Conservation (phyloP, 768 basidiomycete species). For the Erythrobasidium yunnanense region DNA sequence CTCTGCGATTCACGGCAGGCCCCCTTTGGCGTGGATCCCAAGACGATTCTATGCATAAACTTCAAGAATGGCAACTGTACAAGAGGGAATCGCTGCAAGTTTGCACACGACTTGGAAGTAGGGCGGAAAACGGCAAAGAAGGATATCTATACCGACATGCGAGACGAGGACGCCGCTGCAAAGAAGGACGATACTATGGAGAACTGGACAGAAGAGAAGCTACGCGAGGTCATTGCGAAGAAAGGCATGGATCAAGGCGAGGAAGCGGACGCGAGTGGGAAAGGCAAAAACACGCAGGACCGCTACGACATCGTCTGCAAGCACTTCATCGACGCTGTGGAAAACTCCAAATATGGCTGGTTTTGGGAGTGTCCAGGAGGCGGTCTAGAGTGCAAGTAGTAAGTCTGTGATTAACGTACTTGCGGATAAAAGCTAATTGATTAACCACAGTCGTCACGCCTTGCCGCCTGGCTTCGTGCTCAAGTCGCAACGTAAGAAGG, state of each 20-base stretch:
- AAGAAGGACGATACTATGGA: conserved; percentile 86
- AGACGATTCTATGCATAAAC: conserved; percentile 84
- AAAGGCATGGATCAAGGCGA: conserved; percentile 51
- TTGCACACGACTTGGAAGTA: conserved; percentile 82
- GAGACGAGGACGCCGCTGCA: conserved; percentile 54
- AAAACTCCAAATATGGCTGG: conserved; percentile 80
- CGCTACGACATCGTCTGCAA: conserved; percentile 72
- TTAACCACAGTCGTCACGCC: conserved; percentile 59
- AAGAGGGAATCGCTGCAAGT: conserved; percentile 60
- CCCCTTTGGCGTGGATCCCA: conserved; percentile 79
- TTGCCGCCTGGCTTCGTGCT: conserved; percentile 91
- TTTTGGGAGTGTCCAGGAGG: conserved; percentile 77
- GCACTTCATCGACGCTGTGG: conserved; percentile 90
- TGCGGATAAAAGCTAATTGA: conserved; percentile 62
- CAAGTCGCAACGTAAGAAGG: conserved; percentile 82
- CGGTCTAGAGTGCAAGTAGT: conserved; percentile 20
- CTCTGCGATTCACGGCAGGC: conserved; percentile 72
- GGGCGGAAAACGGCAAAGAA: conserved; percentile 89
- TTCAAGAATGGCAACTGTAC: background rate
- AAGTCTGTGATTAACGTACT: conserved; percentile 31
- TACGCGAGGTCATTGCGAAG: conserved; percentile 71
- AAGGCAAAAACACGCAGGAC: background rate
- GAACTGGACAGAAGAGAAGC: conserved; percentile 89
- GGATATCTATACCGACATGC: conserved; percentile 77
- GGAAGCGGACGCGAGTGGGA: conserved; percentile 66